Evolutionary conservation across 441 rosid species (phyloP).

Genomic region (Breynia disticha): DNA sequence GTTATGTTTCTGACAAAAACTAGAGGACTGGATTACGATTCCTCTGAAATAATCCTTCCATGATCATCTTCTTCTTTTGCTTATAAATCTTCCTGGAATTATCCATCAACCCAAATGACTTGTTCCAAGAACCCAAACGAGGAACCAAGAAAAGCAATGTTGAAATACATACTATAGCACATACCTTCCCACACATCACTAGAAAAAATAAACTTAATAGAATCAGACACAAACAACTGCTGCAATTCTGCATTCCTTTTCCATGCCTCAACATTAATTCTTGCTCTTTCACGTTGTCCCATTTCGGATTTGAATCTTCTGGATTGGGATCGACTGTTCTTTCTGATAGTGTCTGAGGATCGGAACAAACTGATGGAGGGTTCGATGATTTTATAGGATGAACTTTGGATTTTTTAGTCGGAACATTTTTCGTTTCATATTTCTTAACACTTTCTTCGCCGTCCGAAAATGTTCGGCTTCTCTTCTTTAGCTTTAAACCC

Average conservation of each 20-base stretch:
- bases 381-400: not conserved
- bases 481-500: not conserved
- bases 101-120: not conserved
- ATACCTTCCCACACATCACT: conserved; percentile 42
- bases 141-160: conserved; percentile 28
- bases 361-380: conserved; percentile 10
- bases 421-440: not conserved
- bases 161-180: conserved; percentile 42
- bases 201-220: conserved; percentile 24
- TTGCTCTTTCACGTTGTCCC: not conserved
- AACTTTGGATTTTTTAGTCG: not conserved
- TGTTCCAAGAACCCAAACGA: conserved; percentile 1
- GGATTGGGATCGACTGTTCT: not conserved
- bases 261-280: conserved; percentile 7
- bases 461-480: not conserved
- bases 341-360: conserved; percentile 1
- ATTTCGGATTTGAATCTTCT: not conserved
- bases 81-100: conserved; percentile 7
- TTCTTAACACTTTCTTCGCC: not conserved
- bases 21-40: not conserved
- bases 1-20: not conserved
- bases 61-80: conserved; percentile 28
- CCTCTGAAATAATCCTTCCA: conserved; percentile 25
- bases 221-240: conserved; percentile 17
- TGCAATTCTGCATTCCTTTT: conserved; percentile 6